Evolutionary conservation across 495 filamentous ascomycete species (phyloP).

Genomic region (Aspergillus kassunensis): DNA sequence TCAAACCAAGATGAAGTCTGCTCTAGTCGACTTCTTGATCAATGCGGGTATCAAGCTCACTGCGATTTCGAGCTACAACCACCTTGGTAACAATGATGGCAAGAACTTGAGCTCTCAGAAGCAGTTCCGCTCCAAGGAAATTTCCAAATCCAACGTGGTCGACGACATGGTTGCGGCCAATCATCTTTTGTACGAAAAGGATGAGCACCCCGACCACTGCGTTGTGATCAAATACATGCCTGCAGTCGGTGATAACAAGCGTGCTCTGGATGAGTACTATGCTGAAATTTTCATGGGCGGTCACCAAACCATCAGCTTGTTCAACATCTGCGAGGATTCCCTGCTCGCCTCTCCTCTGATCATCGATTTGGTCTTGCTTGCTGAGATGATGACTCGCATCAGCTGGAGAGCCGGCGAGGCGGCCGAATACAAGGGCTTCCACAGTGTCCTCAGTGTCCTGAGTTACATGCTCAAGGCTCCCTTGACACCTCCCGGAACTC

Average conservation of each 20-base stretch:
- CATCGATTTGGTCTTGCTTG: slow-evolving; percentile 87
- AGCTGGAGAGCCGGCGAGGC: slow-evolving; percentile 71
- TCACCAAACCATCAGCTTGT: slow-evolving; percentile 96
- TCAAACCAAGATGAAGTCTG: slow-evolving; percentile 99
- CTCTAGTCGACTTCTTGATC: slow-evolving; percentile 97
- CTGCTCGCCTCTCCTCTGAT: slow-evolving; percentile 95
- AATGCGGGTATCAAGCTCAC: slow-evolving; percentile 98
- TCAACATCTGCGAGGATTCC: slow-evolving; percentile 99
- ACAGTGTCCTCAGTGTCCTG: slow-evolving; percentile 94
- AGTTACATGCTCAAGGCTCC: slow-evolving; percentile 99
- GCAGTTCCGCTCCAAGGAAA: slow-evolving; percentile 99
- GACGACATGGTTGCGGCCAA: slow-evolving; percentile 99
- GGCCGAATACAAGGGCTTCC: slow-evolving; percentile 85
- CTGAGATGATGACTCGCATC: slow-evolving; percentile 98
- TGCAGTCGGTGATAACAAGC: slow-evolving; percentile 98
- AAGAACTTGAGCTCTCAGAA: slow-evolving; percentile 96
- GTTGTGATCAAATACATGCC: slow-evolving; percentile 99
- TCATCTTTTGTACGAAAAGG: slow-evolving; percentile 78
- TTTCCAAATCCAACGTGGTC: slow-evolving; percentile 97
- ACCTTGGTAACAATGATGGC: slow-evolving; percentile 98
- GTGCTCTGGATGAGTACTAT: slow-evolving; percentile 97
- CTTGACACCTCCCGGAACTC: slow-evolving; percentile 89
- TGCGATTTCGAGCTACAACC: slow-evolving; percentile 98
- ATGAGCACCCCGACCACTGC: slow-evolving; percentile 84
- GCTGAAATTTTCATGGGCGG: slow-evolving; percentile 99